phyloP scores from a whole-genome alignment of 768 basidiomycete species.

The Collybia nuda region DNA sequence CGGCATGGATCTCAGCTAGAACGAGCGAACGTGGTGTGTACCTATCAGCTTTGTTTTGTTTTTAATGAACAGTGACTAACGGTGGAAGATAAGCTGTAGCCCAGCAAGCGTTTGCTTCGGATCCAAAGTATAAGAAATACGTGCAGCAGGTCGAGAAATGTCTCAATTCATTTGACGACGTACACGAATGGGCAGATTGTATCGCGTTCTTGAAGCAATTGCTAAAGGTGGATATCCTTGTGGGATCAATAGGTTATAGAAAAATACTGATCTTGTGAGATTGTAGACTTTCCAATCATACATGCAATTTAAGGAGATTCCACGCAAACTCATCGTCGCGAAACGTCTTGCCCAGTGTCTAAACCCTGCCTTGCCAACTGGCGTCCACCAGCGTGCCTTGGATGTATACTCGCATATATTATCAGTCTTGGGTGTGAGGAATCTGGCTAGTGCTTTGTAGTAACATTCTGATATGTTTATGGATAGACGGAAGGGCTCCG shows the following conservation, averaged over 20 bases:
- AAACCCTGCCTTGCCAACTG: constrained; percentile 95
- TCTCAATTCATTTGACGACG: constrained; percentile 89
- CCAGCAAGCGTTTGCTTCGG: constrained; percentile 62
- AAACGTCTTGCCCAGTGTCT: constrained; percentile 95
- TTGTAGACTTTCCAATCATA: constrained; percentile 87
- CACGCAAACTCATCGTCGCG: constrained; percentile 89
- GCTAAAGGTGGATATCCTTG: constrained; percentile 62
- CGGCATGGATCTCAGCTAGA: constrained; percentile 39
- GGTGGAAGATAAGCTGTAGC: constrained; percentile 35
- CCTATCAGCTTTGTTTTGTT: constrained; percentile 1
- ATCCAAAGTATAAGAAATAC: constrained; percentile 96
- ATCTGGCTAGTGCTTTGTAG: neutral
- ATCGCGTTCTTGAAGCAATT: constrained; percentile 95
- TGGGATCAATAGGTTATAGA: too few relatives aligned
- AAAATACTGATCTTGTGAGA: neutral
- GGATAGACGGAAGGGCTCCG: constrained; percentile 80
- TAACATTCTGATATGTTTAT: constrained; percentile 2
- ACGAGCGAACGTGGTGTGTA: constrained; percentile 52
- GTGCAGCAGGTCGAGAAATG: constrained; percentile 90
- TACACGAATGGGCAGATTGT: constrained; percentile 99
- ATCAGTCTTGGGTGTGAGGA: constrained; percentile 82
- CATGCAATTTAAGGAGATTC: constrained; percentile 94
- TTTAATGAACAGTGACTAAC: neutral
- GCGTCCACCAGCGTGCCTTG: constrained; percentile 94
- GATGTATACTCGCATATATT: constrained; percentile 95